Evolutionary conservation across 208 protist genomes (phyloP).

Genomic region (Tritrichomonas musculus): DNA sequence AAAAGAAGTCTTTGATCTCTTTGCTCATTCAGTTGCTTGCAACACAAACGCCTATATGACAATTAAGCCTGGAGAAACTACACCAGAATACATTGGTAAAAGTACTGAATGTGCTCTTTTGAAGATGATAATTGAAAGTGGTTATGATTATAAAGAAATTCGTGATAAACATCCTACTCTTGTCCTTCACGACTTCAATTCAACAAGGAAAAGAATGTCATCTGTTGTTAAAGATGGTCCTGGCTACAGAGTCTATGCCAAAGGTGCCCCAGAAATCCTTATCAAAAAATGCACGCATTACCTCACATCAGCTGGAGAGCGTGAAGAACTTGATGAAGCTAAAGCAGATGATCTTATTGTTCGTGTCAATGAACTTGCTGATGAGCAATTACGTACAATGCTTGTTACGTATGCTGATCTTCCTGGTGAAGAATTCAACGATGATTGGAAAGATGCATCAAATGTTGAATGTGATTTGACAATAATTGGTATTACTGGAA

Average conservation of each 20-base stretch:
- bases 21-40: not conserved
- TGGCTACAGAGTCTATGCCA: not conserved
- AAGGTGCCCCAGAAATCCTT: constrained; percentile 2
- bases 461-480: constrained; percentile 25
- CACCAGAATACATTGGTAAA: not conserved
- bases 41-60: constrained; percentile 29
- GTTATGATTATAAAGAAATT: constrained; percentile 27
- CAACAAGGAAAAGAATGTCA: not conserved
- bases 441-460: not conserved
- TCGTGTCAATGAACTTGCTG: constrained; percentile 17
- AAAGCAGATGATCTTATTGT: not conserved
- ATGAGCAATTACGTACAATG: constrained; percentile 22
- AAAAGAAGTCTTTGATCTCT: not conserved
- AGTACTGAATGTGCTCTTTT: constrained; percentile 17
- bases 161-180: not conserved
- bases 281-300: constrained; percentile 15
- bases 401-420: not conserved
- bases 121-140: not conserved
- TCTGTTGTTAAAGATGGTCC: not conserved
- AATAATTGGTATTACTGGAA: not conserved
- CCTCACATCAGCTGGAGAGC: not conserved
- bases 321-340: not conserved
- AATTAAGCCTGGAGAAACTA: not conserved
- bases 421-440: not conserved
- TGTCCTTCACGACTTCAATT: not conserved